Conservation (phyloP, 495 filamentous ascomycete genomes). For the Neurospora cerealis region DNA sequence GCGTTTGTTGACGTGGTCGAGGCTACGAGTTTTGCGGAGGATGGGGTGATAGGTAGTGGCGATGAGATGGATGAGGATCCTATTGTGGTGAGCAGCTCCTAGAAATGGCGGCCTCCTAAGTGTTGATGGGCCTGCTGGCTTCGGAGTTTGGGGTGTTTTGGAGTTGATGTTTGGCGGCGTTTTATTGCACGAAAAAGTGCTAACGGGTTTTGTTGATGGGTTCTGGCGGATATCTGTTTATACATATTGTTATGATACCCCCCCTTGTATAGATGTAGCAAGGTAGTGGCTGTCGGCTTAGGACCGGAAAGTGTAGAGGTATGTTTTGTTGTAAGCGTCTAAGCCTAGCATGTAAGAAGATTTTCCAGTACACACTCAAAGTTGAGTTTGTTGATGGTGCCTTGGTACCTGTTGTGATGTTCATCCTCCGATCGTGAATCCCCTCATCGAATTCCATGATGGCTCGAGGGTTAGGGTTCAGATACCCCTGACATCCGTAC, state of each 20-base stretch:
- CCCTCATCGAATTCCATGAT: neutral
- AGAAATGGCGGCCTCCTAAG: neutral
- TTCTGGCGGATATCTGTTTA: neutral
- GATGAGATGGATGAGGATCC: neutral
- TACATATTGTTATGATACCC: neutral
- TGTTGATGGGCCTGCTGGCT: neutral
- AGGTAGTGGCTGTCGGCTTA: neutral
- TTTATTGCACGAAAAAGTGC: neutral
- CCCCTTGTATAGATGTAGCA: neutral
- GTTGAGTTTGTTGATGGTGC: neutral
- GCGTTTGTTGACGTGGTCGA: conserved; percentile 23
- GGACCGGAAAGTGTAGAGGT: neutral
- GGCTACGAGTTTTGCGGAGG: conserved; percentile 12
- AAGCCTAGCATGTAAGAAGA: neutral
- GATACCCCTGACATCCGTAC: neutral
- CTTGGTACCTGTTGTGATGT: neutral
- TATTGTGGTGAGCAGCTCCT: neutral
- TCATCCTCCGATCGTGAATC: neutral
- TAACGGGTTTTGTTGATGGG: neutral
- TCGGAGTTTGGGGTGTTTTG: neutral
- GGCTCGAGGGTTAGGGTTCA: neutral
- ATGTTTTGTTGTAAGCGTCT: neutral
- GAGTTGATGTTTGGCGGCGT: neutral
- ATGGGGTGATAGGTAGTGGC: neutral
- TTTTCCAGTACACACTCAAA: neutral